phyloP scores from a whole-genome alignment of 768 basidiomycete species.

The Tubosaeta brunneosetosa region DNA sequence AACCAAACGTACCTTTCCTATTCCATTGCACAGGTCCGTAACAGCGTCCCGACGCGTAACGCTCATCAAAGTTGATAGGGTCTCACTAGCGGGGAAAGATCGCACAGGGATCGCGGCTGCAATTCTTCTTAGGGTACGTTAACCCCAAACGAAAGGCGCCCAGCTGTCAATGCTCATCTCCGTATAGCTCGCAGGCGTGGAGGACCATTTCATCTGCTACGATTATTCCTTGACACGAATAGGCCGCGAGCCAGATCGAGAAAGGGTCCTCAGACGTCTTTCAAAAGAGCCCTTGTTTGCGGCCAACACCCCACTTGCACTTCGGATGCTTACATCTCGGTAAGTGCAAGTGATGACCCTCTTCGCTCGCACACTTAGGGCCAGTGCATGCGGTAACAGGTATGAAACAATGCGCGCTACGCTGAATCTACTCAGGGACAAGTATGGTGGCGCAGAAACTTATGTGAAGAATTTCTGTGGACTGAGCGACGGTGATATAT shows the following conservation, averaged over 20 bases:
- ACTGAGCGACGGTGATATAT: constrained; percentile 61
- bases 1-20: constrained; percentile 56
- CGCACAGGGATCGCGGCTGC: constrained; percentile 75
- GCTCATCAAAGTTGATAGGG: background rate
- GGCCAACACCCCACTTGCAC: constrained; percentile 64
- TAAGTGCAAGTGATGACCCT: constrained; percentile 21
- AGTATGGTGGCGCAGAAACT: constrained; percentile 63
- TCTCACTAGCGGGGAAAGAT: constrained; percentile 65
- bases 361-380: background rate
- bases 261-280: constrained; percentile 63
- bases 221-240: constrained; percentile 78
- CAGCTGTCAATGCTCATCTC: background rate
- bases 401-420: constrained; percentile 75
- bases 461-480: constrained; percentile 56
- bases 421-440: constrained; percentile 52
- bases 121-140: constrained; percentile 58
- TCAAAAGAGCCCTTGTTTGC: constrained; percentile 70
- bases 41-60: background rate
- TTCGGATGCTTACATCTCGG: constrained; percentile 84
- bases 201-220: constrained; percentile 55
- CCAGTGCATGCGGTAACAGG: constrained; percentile 32
- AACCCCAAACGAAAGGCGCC: background rate
- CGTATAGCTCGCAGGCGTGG: constrained; percentile 65
- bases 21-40: constrained; percentile 71
- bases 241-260: constrained; percentile 74